Base-by-base conservation (phyloP, 805 yeast genomes). In the Debaryomyces hansenii region DNA sequence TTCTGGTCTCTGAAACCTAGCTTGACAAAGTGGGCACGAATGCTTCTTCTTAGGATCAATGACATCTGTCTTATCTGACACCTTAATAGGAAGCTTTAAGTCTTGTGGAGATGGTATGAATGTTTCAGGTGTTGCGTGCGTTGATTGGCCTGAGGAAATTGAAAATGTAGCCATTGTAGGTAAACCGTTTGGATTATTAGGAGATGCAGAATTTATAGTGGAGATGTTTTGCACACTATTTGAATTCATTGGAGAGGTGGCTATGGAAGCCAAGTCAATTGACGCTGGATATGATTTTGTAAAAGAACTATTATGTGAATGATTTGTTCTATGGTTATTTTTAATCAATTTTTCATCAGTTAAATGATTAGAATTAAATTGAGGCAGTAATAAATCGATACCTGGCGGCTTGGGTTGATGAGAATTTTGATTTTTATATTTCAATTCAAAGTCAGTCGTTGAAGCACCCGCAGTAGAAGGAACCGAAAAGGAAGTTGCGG, bases 1-100 rank as follows among this genome's bases (percentile, higher is more conserved):
- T 56, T 84, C 90, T 2, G 90, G 86, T 52, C 87, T 64, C 59
- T 83, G 88, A 69, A 83, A 83, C 42, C 77, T 64, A 34, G 82
- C 74, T 40, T 77, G 80, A 58, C 89, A 83, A 36, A 82, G 60
- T 1, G 87, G 87, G 64, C 90, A 84, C 52, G 73, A 74, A 61
- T 84, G 87, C 42, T 73, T 71, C 61, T 83, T 84, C 56, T 80
- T 82, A 7, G 75, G 74, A 50, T 72, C 76, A 36, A 51, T 43
- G 27, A 48, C 48, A 41, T 77, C 74, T 43, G 70, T 68, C 54
- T 69, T 56, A 41, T 60, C 65, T 11, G 54, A 54, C 42, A 55
- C 46, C 39, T 56, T 48, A 20, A 55, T 54, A 42, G 59, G 66
- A 34, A 48, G 52, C 32, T 50, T 60, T 38, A 51, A 33, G 38